phyloP scores from a whole-genome alignment of 2,329 filamentous ascomycete genomes.

The Pseudopyricularia javanii region DNA sequence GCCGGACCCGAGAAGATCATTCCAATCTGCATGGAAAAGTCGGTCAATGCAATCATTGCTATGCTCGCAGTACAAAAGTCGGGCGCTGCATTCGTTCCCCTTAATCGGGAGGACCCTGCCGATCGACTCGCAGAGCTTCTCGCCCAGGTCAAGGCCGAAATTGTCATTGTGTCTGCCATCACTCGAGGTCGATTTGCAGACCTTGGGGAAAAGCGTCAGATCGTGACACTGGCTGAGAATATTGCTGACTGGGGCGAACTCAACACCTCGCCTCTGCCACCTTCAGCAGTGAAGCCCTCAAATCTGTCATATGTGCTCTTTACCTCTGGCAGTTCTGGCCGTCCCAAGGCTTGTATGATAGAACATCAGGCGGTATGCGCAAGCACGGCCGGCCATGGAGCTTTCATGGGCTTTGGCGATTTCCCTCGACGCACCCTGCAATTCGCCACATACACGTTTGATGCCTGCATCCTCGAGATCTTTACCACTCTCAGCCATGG shows the following conservation, averaged over 20 bases:
- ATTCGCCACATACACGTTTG: conserved; percentile 24
- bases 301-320: conserved; percentile 36
- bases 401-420: background rate
- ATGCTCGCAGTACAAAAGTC: conserved; percentile 12
- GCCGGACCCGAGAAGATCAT: background rate
- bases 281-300: conserved; percentile 9
- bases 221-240: background rate
- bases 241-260: background rate
- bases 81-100: conserved; percentile 9
- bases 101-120: conserved; percentile 8
- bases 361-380: conserved; percentile 23
- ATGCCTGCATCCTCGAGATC: conserved; percentile 36
- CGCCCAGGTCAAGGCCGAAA: conserved; percentile 2
- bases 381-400: conserved; percentile 59
- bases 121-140: conserved; percentile 8
- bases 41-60: conserved; percentile 6
- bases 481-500: background rate
- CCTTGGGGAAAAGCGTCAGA: background rate
- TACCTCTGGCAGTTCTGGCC: conserved; percentile 46
- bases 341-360: conserved; percentile 46
- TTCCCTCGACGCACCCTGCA: conserved; percentile 29
- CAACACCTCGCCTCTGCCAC: background rate
- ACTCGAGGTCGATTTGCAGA: background rate
- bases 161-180: background rate
- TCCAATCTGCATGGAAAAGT: background rate